These are phyloP conservation scores for Daldinia decipiens DNA, from an alignment of 495 filamentous ascomycete species.

Conservation along the genomic window DNA sequence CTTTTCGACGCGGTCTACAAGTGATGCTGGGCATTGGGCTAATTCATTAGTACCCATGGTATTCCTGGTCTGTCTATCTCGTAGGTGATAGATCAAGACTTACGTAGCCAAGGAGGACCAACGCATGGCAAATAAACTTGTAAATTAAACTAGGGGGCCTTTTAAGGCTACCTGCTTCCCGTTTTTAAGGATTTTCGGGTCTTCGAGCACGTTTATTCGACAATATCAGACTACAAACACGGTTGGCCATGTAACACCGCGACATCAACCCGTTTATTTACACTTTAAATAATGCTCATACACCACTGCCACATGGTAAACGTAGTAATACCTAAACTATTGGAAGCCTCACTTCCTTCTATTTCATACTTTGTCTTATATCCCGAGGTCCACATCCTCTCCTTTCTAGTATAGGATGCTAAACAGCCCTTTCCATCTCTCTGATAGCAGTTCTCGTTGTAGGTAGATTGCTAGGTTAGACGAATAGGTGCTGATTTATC, in stretches of 20 bases:
- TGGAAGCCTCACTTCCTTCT: not conserved
- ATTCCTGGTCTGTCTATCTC: no score
- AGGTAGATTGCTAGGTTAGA: not conserved
- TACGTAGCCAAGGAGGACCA: not conserved
- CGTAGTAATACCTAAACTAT: not conserved
- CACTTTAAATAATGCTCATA: not conserved
- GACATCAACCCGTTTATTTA: not conserved
- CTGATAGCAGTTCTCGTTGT: not conserved
- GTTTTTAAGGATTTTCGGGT: not conserved
- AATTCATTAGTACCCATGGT: no score
- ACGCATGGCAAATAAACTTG: not conserved
- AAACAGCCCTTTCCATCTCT: no score
- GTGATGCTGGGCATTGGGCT: no score
- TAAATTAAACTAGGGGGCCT: not conserved
- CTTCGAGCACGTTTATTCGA: not conserved
- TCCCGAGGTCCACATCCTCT: not conserved
- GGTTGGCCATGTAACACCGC: not conserved
- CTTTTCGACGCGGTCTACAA: no score
- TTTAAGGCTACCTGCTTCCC: not conserved
- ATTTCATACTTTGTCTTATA: not conserved
- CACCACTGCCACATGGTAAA: not conserved
- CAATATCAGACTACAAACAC: not conserved
- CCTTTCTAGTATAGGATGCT: not conserved
- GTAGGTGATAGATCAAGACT: no score
- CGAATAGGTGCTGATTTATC: not conserved